Percentiles rank a stretch among this genome's conserved stretches.
Conservation (phyloP, 2,329 filamentous ascomycete species). For the Paracorniculantispora psalliotae region DNA sequence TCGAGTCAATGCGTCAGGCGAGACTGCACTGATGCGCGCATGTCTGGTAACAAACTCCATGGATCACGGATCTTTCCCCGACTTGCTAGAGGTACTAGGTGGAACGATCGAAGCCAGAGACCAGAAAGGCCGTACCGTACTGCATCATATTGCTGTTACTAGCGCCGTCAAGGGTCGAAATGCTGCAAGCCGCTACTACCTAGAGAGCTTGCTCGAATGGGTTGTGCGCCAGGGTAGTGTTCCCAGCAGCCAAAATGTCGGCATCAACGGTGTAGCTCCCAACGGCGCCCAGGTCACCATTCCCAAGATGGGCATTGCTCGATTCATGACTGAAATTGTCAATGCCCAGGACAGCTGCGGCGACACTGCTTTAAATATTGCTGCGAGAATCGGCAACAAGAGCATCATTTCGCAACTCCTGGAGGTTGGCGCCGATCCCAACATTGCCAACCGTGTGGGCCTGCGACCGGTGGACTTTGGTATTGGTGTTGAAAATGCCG, state of each 20-base stretch:
- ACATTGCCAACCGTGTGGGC: constrained; percentile 84
- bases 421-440: constrained; percentile 91
- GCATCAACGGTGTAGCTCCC: constrained; percentile 27
- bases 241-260: constrained; percentile 45
- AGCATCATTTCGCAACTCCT: constrained; percentile 96
- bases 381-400: constrained; percentile 84
- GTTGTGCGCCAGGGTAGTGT: constrained; percentile 79
- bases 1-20: constrained; percentile 81
- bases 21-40: constrained; percentile 89
- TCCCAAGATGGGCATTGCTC: constrained; percentile 76
- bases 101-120: constrained; percentile 88
- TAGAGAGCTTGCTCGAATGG: constrained; percentile 91
- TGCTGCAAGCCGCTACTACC: constrained; percentile 88
- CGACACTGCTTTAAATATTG: constrained; percentile 91
- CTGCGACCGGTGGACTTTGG: constrained; percentile 91
- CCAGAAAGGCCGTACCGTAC: constrained; percentile 80
- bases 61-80: constrained; percentile 84
- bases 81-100: constrained; percentile 82
- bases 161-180: constrained; percentile 92
- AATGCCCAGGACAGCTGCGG: constrained; percentile 92
- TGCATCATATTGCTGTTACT: constrained; percentile 94
- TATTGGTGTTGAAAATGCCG: constrained; percentile 63
- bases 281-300: constrained; percentile 37
- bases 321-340: constrained; percentile 96
- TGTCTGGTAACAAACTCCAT: constrained; percentile 92